Percentiles rank a stretch among this genome's conserved stretches.
phyloP scores from a whole-genome alignment of 371 early-diverging fungal species.

The Mortierella sp. region DNA sequence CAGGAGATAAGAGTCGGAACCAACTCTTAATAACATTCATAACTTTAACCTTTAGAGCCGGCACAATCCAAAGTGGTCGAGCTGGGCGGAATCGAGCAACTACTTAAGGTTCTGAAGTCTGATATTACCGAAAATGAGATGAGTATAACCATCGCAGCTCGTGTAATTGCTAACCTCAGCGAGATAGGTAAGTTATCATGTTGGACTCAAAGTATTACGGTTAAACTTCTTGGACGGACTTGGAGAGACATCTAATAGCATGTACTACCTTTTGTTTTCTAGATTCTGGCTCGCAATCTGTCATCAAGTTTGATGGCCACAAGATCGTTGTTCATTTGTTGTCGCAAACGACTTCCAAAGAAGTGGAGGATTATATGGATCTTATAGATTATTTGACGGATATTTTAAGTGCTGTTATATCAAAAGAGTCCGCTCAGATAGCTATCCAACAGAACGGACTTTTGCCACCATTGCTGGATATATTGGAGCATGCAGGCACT shows the following conservation, averaged over 20 bases:
- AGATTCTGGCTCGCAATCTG: constrained; percentile 31
- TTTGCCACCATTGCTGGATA: constrained; percentile 58
- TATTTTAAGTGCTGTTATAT: constrained; percentile 29
- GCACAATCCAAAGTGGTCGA: constrained; percentile 60
- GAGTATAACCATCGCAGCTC: constrained; percentile 42
- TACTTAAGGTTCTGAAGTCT: constrained; percentile 58
- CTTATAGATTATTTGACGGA: constrained; percentile 34
- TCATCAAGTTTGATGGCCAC: constrained; percentile 30
- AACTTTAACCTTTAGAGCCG: constrained; percentile 51
- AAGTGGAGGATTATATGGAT: constrained; percentile 39
- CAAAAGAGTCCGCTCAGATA: constrained; percentile 60
- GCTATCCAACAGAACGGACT: constrained; percentile 58
- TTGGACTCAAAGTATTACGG: background rate
- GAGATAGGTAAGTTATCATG: constrained; percentile 33
- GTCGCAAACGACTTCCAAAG: constrained; percentile 14
- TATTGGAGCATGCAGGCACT: constrained; percentile 59
- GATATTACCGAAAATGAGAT: constrained; percentile 58
- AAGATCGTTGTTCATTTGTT: constrained; percentile 22
- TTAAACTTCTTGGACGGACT: background rate
- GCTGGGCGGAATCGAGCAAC: constrained; percentile 54
- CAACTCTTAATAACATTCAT: background rate
- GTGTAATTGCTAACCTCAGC: constrained; percentile 37
- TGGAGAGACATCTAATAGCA: background rate
- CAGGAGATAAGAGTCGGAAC: background rate
- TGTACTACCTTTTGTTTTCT: background rate